Conservation (phyloP, 257 asterid species). For the Thymus mandschuricus region DNA sequence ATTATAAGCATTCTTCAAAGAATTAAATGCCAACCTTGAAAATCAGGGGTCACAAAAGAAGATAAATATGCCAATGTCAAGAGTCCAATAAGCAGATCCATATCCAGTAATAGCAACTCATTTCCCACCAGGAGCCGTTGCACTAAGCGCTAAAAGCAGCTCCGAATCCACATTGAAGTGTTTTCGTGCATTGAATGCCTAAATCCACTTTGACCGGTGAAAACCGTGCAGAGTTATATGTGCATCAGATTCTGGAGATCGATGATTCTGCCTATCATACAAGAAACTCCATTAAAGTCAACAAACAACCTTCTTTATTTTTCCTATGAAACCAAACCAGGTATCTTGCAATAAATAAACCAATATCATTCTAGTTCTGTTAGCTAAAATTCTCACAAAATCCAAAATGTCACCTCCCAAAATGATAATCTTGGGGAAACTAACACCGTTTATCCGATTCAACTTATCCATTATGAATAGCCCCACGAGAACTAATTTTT, state of each 20-base stretch:
- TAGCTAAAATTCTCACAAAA: not conserved
- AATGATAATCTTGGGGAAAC: constrained; percentile 3
- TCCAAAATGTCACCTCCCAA: not conserved
- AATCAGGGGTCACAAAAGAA: constrained; percentile 52
- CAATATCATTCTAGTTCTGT: constrained; percentile 3
- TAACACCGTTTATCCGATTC: constrained; percentile 7
- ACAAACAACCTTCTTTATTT: not conserved
- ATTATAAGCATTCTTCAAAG: not conserved
- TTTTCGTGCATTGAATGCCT: too few species aligned
- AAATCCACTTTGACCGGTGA: not conserved
- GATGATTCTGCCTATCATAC: constrained; percentile 26
- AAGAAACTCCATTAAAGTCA: not conserved
- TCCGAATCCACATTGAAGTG: constrained; percentile 1
- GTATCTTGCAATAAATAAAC: not conserved
- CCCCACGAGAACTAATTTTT: not conserved
- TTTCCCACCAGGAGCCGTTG: not conserved
- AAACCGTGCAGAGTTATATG: constrained; percentile 6
- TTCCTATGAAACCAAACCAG: not conserved
- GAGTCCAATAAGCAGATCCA: constrained; percentile 44
- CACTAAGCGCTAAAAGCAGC: not conserved
- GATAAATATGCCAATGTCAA: constrained; percentile 34
- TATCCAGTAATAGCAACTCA: constrained; percentile 32
- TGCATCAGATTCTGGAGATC: constrained; percentile 19
- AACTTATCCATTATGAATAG: not conserved
- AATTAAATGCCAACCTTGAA: constrained; percentile 49